Conservation (phyloP, 1,139 yeast species). For the Yamadazyma epiphylla region DNA sequence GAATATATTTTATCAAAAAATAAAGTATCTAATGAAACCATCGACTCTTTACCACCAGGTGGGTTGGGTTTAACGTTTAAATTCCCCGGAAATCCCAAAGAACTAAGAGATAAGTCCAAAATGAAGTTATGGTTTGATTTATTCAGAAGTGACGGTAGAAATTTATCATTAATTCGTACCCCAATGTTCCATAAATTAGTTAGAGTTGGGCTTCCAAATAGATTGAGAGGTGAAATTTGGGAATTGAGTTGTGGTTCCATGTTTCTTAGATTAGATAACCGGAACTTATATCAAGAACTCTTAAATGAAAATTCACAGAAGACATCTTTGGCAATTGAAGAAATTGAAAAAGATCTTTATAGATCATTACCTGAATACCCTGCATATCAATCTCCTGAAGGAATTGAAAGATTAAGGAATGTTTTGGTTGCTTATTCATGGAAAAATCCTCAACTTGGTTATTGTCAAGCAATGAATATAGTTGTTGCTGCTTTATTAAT, state of each 20-base stretch:
- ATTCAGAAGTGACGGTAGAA: constrained; percentile 78
- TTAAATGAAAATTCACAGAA: constrained; percentile 60
- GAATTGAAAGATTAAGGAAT: constrained; percentile 77
- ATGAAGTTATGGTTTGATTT: constrained; percentile 93
- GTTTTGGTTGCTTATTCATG: constrained; percentile 93
- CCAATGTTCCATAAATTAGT: constrained; percentile 78
- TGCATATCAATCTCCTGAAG: constrained; percentile 84
- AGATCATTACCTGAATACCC: constrained; percentile 94
- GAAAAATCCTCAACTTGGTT: constrained; percentile 97
- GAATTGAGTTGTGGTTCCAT: constrained; percentile 87
- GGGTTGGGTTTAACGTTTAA: constrained; percentile 82
- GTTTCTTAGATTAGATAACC: constrained; percentile 63
- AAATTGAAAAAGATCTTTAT: constrained; percentile 92
- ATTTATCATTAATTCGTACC: constrained; percentile 69
- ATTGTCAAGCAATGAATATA: constrained; percentile 98
- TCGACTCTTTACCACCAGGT: constrained; percentile 63
- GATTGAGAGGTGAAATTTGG: constrained; percentile 95
- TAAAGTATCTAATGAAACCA: constrained; percentile 40
- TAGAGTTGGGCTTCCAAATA: constrained; percentile 88
- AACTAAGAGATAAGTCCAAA: constrained; percentile 76
- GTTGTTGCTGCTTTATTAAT: constrained; percentile 92
- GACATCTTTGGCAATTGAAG: constrained; percentile 83
- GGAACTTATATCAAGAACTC: constrained; percentile 54
- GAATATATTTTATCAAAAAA: constrained; percentile 75
- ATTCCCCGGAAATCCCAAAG: constrained; percentile 86